These are phyloP conservation scores for Eutreptiella sp. DNA, from an alignment of 208 protist species.

Conservation along the genomic window DNA sequence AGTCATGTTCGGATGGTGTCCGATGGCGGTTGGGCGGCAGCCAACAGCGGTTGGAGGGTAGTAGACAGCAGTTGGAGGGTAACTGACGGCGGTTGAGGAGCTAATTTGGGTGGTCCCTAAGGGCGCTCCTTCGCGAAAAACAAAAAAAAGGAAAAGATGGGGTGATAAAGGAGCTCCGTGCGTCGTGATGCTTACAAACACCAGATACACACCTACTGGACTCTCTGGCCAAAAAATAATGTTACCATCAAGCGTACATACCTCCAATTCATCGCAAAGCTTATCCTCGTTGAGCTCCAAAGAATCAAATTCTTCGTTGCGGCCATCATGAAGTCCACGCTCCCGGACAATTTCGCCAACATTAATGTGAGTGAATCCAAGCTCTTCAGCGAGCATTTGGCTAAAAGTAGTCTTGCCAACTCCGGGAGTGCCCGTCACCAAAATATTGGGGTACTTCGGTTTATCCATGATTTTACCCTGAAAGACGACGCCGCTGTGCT, in stretches of 20 bases:
- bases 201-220: not conserved
- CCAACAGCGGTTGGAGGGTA: too few relatives aligned
- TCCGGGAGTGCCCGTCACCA: slow-evolving; percentile 90
- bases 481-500: too few relatives aligned
- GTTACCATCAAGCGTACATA: slow-evolving; percentile 1
- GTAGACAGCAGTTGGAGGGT: too few relatives aligned
- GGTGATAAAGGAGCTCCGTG: not conserved
- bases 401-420: slow-evolving; percentile 90
- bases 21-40: too few relatives aligned
- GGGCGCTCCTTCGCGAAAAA: not conserved
- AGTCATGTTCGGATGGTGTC: too few relatives aligned
- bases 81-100: too few relatives aligned
- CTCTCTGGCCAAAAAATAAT: not conserved
- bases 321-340: slow-evolving; percentile 76
- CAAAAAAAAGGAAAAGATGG: too few relatives aligned
- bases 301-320: slow-evolving; percentile 83
- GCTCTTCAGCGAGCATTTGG: slow-evolving; percentile 57
- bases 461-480: too few relatives aligned
- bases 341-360: slow-evolving; percentile 83
- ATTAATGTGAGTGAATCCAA: slow-evolving; percentile 70
- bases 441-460: slow-evolving; percentile 58
- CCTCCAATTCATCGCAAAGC: slow-evolving; percentile 12
- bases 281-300: slow-evolving; percentile 89
- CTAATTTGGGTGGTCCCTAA: too few relatives aligned
- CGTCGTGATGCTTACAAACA: not conserved